Evolutionary conservation across 495 filamentous ascomycete species (phyloP), one percentile per base, ranked within the genome.

Genomic region (Hyaloscypha hepaticicola): DNA sequence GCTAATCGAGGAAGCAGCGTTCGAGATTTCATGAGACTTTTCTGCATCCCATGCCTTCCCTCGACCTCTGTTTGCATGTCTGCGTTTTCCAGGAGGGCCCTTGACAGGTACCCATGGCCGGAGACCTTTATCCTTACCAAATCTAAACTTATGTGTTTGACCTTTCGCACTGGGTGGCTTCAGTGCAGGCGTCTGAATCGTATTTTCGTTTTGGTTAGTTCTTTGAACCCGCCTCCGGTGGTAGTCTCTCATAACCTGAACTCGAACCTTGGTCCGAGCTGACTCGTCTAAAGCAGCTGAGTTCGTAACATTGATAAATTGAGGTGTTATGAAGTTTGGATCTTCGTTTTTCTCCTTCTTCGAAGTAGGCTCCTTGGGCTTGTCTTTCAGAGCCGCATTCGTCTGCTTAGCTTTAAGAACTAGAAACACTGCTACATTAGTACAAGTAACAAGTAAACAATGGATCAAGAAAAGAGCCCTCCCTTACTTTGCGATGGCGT

Each of bases 71-170:
- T 19, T 19, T 26, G 22, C 16, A 7, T 53, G 5, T 6, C n/a
- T 25, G 5, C 50, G 50, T 53, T 28, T 53, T 53, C 22, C 50
- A 14, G 50, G 21, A 24, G 50, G 22, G 22, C 26, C 11, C 26
- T 63, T 63, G 50, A 63, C 51, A 9, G 60, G 61, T 8, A 57
- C 61, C 61, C 53, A 58, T 5, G 61, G 52, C 33, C 41, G 26
- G 24, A 64, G 53, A 12, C 29, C 31, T 57, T 64, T 49, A 12
- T 58, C 53, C 14, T 19, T 6, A 16, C 61, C 61, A 19, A 64
- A 34, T 64, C 61, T 64, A 14, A 64, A 63, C 45, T 63, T 63
- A 8, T 28, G 51, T 12, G 60, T 63, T 28, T 63, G 60, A 8
- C 5, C 27, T 55, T 63, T 63, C 7, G 51, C 50, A 63, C 34